Evolutionary conservation across 208 protist genomes (phyloP), one percentile per base, ranked within the genome.

Genomic region (Acanthamoeba castellanii): DNA sequence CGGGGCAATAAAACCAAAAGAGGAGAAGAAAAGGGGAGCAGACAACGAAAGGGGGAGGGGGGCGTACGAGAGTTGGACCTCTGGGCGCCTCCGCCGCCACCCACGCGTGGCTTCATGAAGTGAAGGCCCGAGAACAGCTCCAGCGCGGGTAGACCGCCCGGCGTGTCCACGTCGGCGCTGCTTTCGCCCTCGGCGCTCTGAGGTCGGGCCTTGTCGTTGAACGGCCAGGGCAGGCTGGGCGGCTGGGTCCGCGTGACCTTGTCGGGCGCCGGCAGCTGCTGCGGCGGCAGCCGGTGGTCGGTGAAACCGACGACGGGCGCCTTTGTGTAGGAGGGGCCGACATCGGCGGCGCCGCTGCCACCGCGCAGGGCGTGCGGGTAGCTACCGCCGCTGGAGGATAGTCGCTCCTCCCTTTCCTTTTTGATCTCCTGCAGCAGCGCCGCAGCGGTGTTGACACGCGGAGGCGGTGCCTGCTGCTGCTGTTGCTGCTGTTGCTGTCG

Each of bases 61-160:
- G 30, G 13, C 64, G 64, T 72, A 72, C 64, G 72, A 20, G 72
- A 13, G 47, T 81, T 50, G 30, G 72, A 8, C 37, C 20, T 81
- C 6, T 7, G n/a, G 20, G 34, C 18, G 20, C n/a, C 14, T 22
- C 72, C 37, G 42, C 42, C 42, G 22, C 72, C 18, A 7, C 14
- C 13, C 4, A 3, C 32, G n/a, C 82, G 47, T 11, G 82, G 82
- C 34, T 89, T 89, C 47, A 89, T 55, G 82, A 89, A 89, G 6
- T 89, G 82, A 11, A 89, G 57, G 50, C 82, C 82, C 32, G 82
- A 89, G 82, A 89, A 89, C 27, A 89, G 82, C 82, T 89, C 82
- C 18, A 89, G 57, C 52, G 47, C 37, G 27, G 47, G 82, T 30
- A 57, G 30, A 18, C 45, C 47, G 47, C n/a, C 81, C n/a, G 11